A percentile compares a stretch with the other conserved stretches of the same genome.
These are phyloP conservation scores for Cordyceps cateniannulata DNA, from an alignment of 2,329 filamentous ascomycete genomes.

Conservation along the genomic window DNA sequence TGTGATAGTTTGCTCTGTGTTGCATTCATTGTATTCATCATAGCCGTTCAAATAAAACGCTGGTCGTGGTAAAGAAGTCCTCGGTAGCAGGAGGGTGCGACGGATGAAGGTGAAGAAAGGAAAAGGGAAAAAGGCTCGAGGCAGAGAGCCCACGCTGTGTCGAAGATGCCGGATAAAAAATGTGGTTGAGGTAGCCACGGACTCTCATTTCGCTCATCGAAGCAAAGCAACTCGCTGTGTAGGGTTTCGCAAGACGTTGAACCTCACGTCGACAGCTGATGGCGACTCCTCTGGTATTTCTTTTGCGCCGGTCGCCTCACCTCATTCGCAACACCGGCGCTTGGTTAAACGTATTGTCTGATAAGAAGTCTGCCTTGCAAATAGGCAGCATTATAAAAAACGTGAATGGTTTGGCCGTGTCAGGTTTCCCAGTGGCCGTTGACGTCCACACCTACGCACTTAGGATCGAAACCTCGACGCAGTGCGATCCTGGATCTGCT, in stretches of 20 bases:
- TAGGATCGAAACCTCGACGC: conserved; percentile 30
- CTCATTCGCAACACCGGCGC: not conserved
- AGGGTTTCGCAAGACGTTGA: not conserved
- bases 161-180: too few relatives aligned
- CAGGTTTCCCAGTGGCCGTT: not conserved
- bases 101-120: not conserved
- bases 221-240: not conserved
- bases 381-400: conserved; percentile 10
- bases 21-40: conserved; percentile 12
- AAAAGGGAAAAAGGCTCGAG: not conserved
- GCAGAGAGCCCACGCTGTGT: not conserved
- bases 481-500: conserved; percentile 64
- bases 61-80: not conserved
- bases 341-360: conserved; percentile 8
- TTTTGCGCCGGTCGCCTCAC: conserved; percentile 5
- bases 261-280: not conserved
- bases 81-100: not conserved
- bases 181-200: not conserved
- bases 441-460: not conserved
- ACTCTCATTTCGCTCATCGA: not conserved
- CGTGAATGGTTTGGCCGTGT: not conserved
- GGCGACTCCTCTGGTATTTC: not conserved
- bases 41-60: conserved; percentile 5
- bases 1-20: conserved; percentile 14
- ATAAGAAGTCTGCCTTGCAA: conserved; percentile 1